These are phyloP conservation scores for Rubroboletus pulcherrimus DNA, from an alignment of 768 basidiomycete genomes.

Conservation along the genomic window DNA sequence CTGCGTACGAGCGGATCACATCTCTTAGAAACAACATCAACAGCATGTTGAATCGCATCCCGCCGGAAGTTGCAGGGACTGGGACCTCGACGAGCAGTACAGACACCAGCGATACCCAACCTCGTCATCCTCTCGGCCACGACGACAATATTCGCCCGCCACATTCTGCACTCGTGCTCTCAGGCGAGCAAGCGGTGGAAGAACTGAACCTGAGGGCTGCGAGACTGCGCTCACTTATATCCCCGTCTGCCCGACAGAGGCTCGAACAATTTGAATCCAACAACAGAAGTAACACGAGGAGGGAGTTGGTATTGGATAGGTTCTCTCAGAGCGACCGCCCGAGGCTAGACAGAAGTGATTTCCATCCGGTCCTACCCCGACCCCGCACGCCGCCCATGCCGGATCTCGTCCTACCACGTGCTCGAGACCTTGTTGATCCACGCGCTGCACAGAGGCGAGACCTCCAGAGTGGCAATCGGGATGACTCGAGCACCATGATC, in stretches of 20 bases:
- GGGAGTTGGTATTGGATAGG: conserved; percentile 22
- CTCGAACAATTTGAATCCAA: conserved; percentile 31
- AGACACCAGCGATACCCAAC: conserved; percentile 6
- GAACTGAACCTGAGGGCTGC: conserved; percentile 29
- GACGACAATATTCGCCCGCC: conserved; percentile 28
- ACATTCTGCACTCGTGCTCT: conserved; percentile 31
- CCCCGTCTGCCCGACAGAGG: conserved; percentile 30
- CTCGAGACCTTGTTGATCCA: conserved; percentile 13
- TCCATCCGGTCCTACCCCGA: conserved; percentile 10
- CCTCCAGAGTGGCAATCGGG: conserved; percentile 14
- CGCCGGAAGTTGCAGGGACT: conserved; percentile 29
- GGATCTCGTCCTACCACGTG: conserved; percentile 23
- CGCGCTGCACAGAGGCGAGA: conserved; percentile 19
- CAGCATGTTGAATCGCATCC: conserved; percentile 38
- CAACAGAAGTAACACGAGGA: conserved; percentile 6
- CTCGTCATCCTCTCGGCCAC: conserved; percentile 6
- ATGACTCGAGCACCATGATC: conserved; percentile 34
- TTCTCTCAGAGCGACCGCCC: conserved; percentile 17
- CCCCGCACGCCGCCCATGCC: conserved; percentile 31
- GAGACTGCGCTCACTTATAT: conserved; percentile 28
- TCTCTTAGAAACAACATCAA: conserved; percentile 51
- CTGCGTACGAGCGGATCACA: conserved; percentile 52
- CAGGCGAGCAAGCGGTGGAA: conserved; percentile 22
- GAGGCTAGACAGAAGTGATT: conserved; percentile 14
- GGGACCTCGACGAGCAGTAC: conserved; percentile 1